Base-by-base conservation (phyloP, 805 yeast species). In the Gaillardinia entomophila region DNA sequence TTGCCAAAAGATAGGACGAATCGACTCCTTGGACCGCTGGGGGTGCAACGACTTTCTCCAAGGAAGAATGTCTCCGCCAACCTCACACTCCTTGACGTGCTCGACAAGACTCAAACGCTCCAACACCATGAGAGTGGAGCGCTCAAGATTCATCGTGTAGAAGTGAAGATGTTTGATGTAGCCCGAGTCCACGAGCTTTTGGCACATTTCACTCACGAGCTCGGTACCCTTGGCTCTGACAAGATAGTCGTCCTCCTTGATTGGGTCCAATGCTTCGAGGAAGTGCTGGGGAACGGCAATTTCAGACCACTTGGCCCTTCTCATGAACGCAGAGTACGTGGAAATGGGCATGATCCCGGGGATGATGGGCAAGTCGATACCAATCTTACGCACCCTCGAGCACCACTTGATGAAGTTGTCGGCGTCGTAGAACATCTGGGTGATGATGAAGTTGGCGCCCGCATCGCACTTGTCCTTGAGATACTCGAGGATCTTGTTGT, bases 281-380 rank as follows among this genome's bases (percentile, higher is more conserved):
- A 89, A 88, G 30, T 74, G 69, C 38, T 73, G 71, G 3, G 98
- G 98, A 37, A 92, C 71, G 26, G 72, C 60, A 46, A 92, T 80
- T 50, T 84, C 82, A 38, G 95, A 87, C 98, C 98, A 92, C 34
- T 78, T 78, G 13, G 96, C 96, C 56, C 98, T 77, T 66, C 98
- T 81, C 41, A 88, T 59, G 55, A 92, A 92, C 3, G 96, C 78
- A 16, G 94, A 83, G 60, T 90, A 89, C 3, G 96, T 86, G n/a
- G 95, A 79, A 37, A 92, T 89, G 15, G 98, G 98, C 98, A 92
- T 92, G 58, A 92, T 88, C 11, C 98, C 98, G 1, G 98, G 98
- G 38, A 92, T 81, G 43, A 92, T 84, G 18, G 97, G 97, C 33
- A 85, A 78, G 25, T 68, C 68, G 42, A 92, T 73, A 15, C 96